Evolutionary conservation across 1,284 basidiomycete species (phyloP).

Genomic region (Heterobasidion occidentale): DNA sequence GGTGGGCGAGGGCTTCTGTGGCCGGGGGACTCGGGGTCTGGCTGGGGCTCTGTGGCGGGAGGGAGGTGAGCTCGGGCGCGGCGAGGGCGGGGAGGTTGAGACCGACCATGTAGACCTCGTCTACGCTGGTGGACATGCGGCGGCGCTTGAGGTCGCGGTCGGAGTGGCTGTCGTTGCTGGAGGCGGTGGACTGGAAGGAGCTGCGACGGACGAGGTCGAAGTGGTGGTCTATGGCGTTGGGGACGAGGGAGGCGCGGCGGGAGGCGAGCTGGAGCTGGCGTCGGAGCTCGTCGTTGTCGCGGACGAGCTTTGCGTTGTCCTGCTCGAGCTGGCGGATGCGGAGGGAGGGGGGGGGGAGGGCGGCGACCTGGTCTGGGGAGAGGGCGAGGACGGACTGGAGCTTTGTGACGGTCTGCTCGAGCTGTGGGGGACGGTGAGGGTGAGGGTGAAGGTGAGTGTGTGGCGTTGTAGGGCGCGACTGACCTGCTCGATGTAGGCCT

Average conservation of each 20-base stretch:
- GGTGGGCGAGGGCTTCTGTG: slow-evolving; percentile 10
- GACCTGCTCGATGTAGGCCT: slow-evolving; percentile 90
- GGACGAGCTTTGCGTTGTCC: slow-evolving; percentile 58
- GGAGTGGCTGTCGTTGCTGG: slow-evolving; percentile 17
- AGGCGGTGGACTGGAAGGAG: slow-evolving; percentile 11
- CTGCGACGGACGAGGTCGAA: slow-evolving; percentile 18
- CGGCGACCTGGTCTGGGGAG: slow-evolving; percentile 60
- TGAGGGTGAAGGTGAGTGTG: too few species aligned
- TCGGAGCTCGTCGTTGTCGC: slow-evolving; percentile 63
- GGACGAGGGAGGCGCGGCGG: slow-evolving; percentile 9
- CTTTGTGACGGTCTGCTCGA: slow-evolving; percentile 76
- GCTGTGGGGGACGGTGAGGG: too few species aligned
- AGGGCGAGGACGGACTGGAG: slow-evolving; percentile 65
- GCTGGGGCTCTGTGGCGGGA: slow-evolving; percentile 24
- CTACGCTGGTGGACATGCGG: slow-evolving; percentile 34
- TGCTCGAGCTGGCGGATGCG: slow-evolving; percentile 72
- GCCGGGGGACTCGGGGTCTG: slow-evolving; percentile 13
- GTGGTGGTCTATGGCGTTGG: slow-evolving; percentile 7
- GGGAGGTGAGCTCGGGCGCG: background rate
- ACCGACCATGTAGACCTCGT: slow-evolving; percentile 52
- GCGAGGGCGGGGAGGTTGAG: background rate
- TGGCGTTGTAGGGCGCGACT: too few species aligned
- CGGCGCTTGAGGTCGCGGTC: slow-evolving; percentile 62
- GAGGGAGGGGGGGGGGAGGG: slow-evolving; percentile 57
- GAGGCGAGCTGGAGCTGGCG: slow-evolving; percentile 36